Base-by-base conservation (phyloP, 2,329 filamentous ascomycete species). In the Ophiostoma sp. region DNA sequence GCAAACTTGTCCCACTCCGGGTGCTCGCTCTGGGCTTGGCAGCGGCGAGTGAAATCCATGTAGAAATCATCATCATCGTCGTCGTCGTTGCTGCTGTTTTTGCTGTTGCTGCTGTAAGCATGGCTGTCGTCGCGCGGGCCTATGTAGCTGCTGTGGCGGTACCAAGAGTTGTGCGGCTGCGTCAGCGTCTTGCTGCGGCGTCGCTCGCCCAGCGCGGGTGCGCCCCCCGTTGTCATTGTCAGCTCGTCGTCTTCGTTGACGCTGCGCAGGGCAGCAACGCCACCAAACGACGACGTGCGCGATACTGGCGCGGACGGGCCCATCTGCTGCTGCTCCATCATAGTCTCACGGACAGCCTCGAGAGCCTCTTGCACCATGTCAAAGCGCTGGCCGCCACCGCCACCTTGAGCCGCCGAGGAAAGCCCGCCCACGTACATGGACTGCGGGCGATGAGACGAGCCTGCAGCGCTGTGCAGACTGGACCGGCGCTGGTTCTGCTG, bases 1-100 rank as follows among this genome's bases (percentile, higher is more conserved):
- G 78, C 77, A 72, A 82, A 84, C 75, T 83, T 81, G 72, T 81
- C 82, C 82, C 81, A 84, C 4, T 79, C 79, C 3, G 79, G 77
- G 70, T 78, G 71, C 48, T 67, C 67, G 36, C 15, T n/a, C 13
- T 15, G 65, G 1, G n/a, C 65, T 10, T 41, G 36, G 39, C 39
- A 13, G 39, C 65, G 62, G 36, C 33, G 62, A 7, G 33, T 39
- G 5, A n/a, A 13, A n/a, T 39, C 62, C 13, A 23, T 11, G 33
- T 35, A 33, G 13, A 36, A 10, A 3, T 35, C 60, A 20, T 67
- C 60, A 20, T 67, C 36, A 6, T 36, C n/a, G 57, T 48, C 5
- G 62, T 54, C 60, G 60, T 67, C 11, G 36, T 4, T 31, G 64
- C n/a, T 67, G 65, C 33, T 41, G 39, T 44, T 20, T 23, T 2